A percentile compares a stretch with the other conserved stretches of the same genome.
Evolutionary conservation across 2,329 filamentous ascomycete species (phyloP).

Genomic region (Achaetomium macrosporum): DNA sequence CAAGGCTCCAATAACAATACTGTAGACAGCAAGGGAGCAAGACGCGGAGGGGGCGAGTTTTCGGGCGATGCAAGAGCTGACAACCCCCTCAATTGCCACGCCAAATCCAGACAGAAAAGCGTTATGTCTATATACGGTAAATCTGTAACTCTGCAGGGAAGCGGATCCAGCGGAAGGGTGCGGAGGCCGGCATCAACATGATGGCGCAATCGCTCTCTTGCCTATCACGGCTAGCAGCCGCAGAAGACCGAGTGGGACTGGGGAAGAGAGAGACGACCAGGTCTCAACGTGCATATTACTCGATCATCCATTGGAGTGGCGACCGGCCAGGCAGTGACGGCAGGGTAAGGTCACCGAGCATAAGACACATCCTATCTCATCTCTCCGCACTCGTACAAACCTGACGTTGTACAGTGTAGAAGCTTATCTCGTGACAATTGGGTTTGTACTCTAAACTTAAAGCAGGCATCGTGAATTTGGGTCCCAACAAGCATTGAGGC

Average conservation of each 20-base stretch:
- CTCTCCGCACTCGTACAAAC: too few species aligned
- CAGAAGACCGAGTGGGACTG: neutral
- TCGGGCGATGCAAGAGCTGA: neutral
- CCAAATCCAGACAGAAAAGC: neutral
- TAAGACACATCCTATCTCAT: too few species aligned
- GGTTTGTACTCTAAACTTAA: neutral
- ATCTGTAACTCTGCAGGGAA: constrained; percentile 1
- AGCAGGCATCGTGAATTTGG: neutral
- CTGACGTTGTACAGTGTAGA: too few species aligned
- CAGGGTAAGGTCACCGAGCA: too few species aligned
- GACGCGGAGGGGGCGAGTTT: too few species aligned
- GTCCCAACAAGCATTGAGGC: neutral
- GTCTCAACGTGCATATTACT: too few species aligned
- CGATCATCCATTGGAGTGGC: too few species aligned
- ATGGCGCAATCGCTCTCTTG: constrained; percentile 23
- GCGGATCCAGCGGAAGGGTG: constrained; percentile 14
- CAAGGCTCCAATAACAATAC: too few species aligned
- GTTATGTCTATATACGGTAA: neutral
- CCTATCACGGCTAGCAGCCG: constrained; percentile 22
- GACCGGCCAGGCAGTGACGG: too few species aligned
- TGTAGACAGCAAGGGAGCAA: too few species aligned
- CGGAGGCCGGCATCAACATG: constrained; percentile 16
- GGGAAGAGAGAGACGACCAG: neutral
- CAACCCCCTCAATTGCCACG: neutral
- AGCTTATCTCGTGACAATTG: too few species aligned